Conservation (phyloP, 768 basidiomycete genomes). For the Calocybe gangraenosa region DNA sequence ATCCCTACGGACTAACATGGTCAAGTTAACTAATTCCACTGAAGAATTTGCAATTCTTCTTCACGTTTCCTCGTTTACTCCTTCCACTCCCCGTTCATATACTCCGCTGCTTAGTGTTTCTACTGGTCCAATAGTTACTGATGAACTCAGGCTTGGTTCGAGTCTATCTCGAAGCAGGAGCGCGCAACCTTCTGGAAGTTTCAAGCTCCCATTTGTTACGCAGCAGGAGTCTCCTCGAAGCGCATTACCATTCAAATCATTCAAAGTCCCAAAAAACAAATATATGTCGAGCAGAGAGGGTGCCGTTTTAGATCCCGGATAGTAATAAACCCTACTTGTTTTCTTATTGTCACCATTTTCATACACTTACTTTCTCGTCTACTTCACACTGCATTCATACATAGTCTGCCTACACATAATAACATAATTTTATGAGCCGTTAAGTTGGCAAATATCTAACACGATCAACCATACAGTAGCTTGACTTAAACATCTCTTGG, state of each 20-base stretch:
- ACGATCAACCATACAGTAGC: too few relatives aligned
- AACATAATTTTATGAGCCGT: neutral
- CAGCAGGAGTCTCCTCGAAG: constrained; percentile 48
- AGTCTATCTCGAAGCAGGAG: constrained; percentile 60
- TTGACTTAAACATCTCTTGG: too few relatives aligned
- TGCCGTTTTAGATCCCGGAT: constrained; percentile 14
- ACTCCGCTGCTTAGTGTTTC: constrained; percentile 50
- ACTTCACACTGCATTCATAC: too few relatives aligned
- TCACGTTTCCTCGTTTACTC: constrained; percentile 79
- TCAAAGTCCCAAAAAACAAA: constrained; percentile 14
- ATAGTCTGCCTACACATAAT: too few relatives aligned
- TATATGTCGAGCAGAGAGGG: constrained; percentile 13
- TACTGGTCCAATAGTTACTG: constrained; percentile 24
- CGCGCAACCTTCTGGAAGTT: constrained; percentile 40
- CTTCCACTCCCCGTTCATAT: constrained; percentile 50
- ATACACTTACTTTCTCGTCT: neutral
- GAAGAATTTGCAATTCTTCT: constrained; percentile 86
- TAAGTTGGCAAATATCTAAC: neutral
- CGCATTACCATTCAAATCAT: constrained; percentile 23
- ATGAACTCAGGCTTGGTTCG: constrained; percentile 47
- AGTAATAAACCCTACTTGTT: neutral
- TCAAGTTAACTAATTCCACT: constrained; percentile 75
- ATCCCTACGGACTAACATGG: constrained; percentile 64
- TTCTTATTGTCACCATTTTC: neutral
- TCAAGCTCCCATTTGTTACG: constrained; percentile 30